phyloP scores from a whole-genome alignment of 179 eudicot species.

The Camellia oleifera region DNA sequence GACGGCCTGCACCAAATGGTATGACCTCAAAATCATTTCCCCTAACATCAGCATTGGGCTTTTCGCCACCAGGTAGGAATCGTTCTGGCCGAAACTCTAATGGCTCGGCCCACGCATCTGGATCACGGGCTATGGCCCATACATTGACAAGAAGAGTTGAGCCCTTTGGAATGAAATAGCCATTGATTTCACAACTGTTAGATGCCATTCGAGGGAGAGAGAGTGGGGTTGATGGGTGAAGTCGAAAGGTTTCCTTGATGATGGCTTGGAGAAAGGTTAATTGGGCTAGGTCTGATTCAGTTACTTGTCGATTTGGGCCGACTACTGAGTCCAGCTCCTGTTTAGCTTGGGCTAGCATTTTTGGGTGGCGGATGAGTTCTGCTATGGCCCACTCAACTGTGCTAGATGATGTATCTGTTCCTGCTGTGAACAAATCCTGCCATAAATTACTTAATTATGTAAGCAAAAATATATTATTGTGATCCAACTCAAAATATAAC shows the following conservation, averaged over 20 bases:
- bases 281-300: slow-evolving; percentile 54
- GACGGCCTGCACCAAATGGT: slow-evolving; percentile 91
- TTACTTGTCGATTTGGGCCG: slow-evolving; percentile 52
- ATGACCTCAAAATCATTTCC: slow-evolving; percentile 88
- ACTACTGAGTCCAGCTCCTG: slow-evolving; percentile 66
- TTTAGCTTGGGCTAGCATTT: slow-evolving; percentile 49
- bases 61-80: slow-evolving; percentile 72
- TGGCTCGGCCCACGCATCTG: slow-evolving; percentile 64
- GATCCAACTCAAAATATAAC: too few species aligned
- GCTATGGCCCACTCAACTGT: slow-evolving; percentile 96
- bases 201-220: slow-evolving; percentile 76
- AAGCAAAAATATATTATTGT: too few species aligned
- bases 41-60: slow-evolving; percentile 57
- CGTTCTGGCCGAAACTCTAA: slow-evolving; percentile 68
- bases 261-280: slow-evolving; percentile 71
- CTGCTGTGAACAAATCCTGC: slow-evolving; percentile 81
- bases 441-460: neutral
- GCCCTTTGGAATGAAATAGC: slow-evolving; percentile 71
- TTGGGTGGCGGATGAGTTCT: slow-evolving; percentile 70
- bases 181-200: slow-evolving; percentile 61
- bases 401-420: slow-evolving; percentile 86
- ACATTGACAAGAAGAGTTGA: slow-evolving; percentile 78
- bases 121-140: slow-evolving; percentile 96
- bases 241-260: slow-evolving; percentile 77
- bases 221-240: slow-evolving; percentile 95